A percentile compares a stretch with the other conserved stretches of the same genome.
phyloP scores from a whole-genome alignment of 225 moss, liverwort and hornwort species.

The Marchantia polymorpha region DNA sequence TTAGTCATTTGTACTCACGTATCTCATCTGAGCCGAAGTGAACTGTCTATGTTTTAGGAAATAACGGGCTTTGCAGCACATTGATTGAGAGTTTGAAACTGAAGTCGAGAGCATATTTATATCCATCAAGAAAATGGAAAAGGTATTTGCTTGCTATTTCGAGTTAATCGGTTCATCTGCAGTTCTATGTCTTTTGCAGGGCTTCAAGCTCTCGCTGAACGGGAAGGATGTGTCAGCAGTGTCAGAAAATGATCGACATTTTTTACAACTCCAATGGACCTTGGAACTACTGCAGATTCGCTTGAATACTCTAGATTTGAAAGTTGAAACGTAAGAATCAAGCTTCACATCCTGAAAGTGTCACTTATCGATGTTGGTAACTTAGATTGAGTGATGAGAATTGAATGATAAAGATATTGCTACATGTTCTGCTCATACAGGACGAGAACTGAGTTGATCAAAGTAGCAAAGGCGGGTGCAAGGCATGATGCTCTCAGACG shows the following conservation, averaged over 20 bases:
- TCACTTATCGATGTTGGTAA: not conserved
- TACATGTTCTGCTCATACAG: slow-evolving; percentile 33
- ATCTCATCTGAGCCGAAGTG: too few relatives aligned
- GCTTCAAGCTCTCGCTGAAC: slow-evolving; percentile 79
- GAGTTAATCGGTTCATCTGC: slow-evolving; percentile 43
- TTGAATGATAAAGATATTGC: not conserved
- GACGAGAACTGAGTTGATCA: slow-evolving; percentile 49
- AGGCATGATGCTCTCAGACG: slow-evolving; percentile 77
- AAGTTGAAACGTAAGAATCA: slow-evolving; percentile 54
- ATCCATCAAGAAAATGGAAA: not conserved
- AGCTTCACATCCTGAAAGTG: not conserved
- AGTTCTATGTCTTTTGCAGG: slow-evolving; percentile 59
- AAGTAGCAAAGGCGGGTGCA: slow-evolving; percentile 57
- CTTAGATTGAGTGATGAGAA: not conserved
- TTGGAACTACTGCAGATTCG: slow-evolving; percentile 84
- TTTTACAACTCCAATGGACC: slow-evolving; percentile 81
- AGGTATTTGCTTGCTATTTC: slow-evolving; percentile 13
- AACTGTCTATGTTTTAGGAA: too few relatives aligned
- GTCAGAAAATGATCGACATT: slow-evolving; percentile 63
- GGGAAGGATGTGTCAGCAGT: slow-evolving; percentile 50
- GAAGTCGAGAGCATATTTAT: not conserved
- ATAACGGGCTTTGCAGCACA: too few relatives aligned
- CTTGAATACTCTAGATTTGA: slow-evolving; percentile 53
- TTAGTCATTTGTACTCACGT: too few relatives aligned
- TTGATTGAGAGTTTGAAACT: too few relatives aligned